phyloP scores from a whole-genome alignment of 225 moss, liverwort and hornwort species.

The Asterella californica region DNA sequence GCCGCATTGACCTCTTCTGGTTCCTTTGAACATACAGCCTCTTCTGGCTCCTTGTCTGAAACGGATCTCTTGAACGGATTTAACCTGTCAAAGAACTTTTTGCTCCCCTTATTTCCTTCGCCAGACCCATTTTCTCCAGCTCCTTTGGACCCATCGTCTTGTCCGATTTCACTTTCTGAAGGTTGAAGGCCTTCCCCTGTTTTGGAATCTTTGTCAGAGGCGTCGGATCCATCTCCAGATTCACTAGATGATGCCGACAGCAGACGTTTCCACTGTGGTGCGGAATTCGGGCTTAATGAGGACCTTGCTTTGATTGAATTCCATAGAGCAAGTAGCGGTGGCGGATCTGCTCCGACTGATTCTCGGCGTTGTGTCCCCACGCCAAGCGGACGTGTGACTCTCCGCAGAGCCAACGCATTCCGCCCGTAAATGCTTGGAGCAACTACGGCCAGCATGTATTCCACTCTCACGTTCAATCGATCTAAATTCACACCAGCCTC shows the following conservation, averaged over 20 bases:
- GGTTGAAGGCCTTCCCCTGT: slow-evolving; percentile 18
- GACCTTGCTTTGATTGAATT: slow-evolving; percentile 36
- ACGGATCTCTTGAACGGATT: slow-evolving; percentile 34
- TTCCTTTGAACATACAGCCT: slow-evolving; percentile 40
- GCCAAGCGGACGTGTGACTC: slow-evolving; percentile 15
- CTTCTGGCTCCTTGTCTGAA: slow-evolving; percentile 33
- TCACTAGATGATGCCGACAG: slow-evolving; percentile 30
- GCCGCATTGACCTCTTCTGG: slow-evolving; percentile 48
- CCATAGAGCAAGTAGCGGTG: slow-evolving; percentile 41
- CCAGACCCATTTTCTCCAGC: slow-evolving; percentile 23
- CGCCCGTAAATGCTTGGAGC: slow-evolving; percentile 46
- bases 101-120: slow-evolving; percentile 33
- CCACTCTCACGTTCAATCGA: slow-evolving; percentile 22
- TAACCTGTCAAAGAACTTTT: slow-evolving; percentile 40
- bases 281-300: slow-evolving; percentile 19
- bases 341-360: slow-evolving; percentile 17
- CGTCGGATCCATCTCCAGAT: slow-evolving; percentile 27
- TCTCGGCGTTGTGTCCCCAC: slow-evolving; percentile 21
- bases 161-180: slow-evolving; percentile 22
- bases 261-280: slow-evolving; percentile 28
- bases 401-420: slow-evolving; percentile 39
- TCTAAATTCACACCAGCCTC: neutral
- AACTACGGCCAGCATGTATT: slow-evolving; percentile 50
- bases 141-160: slow-evolving; percentile 27
- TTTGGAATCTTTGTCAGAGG: slow-evolving; percentile 9